Base-by-base conservation (phyloP, 2,329 filamentous ascomycete genomes). In the Raffaelea albimanens region DNA sequence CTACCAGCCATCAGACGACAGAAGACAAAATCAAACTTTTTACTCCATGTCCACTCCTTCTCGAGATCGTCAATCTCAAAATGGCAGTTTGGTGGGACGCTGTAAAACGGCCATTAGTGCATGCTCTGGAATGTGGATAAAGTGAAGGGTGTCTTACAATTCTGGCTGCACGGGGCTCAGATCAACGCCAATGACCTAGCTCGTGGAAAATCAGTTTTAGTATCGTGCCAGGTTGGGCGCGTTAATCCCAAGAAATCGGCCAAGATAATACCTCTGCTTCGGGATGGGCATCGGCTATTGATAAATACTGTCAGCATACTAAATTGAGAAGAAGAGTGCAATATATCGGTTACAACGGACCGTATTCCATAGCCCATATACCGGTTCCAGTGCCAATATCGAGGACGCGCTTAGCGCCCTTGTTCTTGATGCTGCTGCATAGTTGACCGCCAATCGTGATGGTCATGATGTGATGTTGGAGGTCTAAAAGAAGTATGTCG, bases 21-120 rank as follows among this genome's bases (percentile, higher is more conserved):
- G 34, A n/a, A 19, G 14, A 38, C n/a, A 16, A n/a, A 38, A 38
- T 38, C 55, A 41, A 57, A 57, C 19, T 46, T 46, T 13, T 40
- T 45, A 11, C 19, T 31, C 51, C 51, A 57, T 2, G 55, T 56
- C 55, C 55, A 57, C 5, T 57, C 55, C 41, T 57, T 54, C 40
- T 57, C 55, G 2, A 55, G 4, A 20, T 56, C 54, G 42, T 56
- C 54, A 10, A 56, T 47, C 36, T 56, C 51, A 38, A 38, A 55
- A 13, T 45, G 47, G 44, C 51, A 52, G 49, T 52, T 52, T 16
- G 51, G 46, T 11, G 51, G 51, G 5, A 49, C 49, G 14, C 47
- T 49, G 2, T 18, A 13, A 11, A 43, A 5, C 19, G 42, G 19
- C 14, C 14, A 38, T 7, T 19, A 38, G 34, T 19, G 14, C 8